Evolutionary conservation across 78 protist genomes (phyloP).

Genomic region (Tieghemostelium lacteum): DNA sequence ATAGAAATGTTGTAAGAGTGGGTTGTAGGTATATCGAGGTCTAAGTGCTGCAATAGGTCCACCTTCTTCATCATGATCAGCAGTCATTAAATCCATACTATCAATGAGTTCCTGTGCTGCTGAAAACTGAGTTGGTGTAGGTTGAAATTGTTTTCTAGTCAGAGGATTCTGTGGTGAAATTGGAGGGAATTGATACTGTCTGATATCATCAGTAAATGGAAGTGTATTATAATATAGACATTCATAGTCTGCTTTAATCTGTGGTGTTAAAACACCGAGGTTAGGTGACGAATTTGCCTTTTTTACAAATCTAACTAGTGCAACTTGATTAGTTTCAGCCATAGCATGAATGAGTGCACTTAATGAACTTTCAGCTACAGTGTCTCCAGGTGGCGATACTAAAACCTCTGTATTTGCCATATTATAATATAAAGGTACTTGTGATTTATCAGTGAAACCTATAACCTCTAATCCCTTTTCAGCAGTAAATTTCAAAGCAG

Average conservation of each 20-base stretch:
- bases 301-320: constrained; percentile 77
- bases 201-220: constrained; percentile 80
- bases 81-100: constrained; percentile 77
- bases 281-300: constrained; percentile 23
- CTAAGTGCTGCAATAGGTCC: constrained; percentile 39
- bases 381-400: constrained; percentile 69
- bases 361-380: constrained; percentile 36
- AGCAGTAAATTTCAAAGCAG: constrained; percentile 35
- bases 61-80: constrained; percentile 55
- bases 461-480: constrained; percentile 57
- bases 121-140: constrained; percentile 23
- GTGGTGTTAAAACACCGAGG: constrained; percentile 52
- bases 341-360: constrained; percentile 67
- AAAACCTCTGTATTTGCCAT: constrained; percentile 59
- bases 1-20: constrained; percentile 80
- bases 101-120: constrained; percentile 70
- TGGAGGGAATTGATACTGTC: constrained; percentile 70
- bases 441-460: constrained; percentile 28
- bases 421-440: constrained; percentile 25
- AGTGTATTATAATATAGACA: constrained; percentile 32
- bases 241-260: constrained; percentile 56
- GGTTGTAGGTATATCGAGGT: constrained; percentile 81
- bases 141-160: constrained; percentile 27
- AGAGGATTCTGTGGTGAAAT: constrained; percentile 33
- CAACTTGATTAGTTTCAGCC: constrained; percentile 63